phyloP scores from a whole-genome alignment of 129 eudicot genomes.

The Saussurea involucrata region DNA sequence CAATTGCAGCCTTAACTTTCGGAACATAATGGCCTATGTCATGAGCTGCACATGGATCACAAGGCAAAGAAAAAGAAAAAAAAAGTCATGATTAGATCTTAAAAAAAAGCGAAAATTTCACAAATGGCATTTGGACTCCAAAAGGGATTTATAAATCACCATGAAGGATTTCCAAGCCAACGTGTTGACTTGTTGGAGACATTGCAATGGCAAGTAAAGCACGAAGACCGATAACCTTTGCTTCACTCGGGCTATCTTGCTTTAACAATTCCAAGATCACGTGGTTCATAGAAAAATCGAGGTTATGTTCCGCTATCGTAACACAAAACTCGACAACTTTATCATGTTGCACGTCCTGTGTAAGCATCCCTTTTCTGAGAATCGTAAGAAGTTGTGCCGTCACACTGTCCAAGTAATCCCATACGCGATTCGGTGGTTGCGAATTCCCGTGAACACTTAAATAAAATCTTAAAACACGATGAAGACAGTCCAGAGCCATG shows the following conservation, averaged over 20 bases:
- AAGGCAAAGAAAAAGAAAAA: background rate
- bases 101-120: background rate
- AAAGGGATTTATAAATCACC: conserved; percentile 42
- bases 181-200: conserved; percentile 94
- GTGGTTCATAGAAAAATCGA: conserved; percentile 96
- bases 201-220: conserved; percentile 92
- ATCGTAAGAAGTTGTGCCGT: conserved; percentile 88
- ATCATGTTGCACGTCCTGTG: conserved; percentile 98
- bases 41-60: conserved; percentile 64
- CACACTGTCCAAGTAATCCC: conserved; percentile 98
- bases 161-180: conserved; percentile 92
- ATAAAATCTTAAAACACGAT: conserved; percentile 91
- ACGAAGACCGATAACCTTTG: conserved; percentile 97
- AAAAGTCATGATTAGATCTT: background rate
- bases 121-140: background rate
- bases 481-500: conserved; percentile 98
- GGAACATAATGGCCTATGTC: conserved; percentile 97
- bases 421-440: conserved; percentile 91
- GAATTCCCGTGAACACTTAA: conserved; percentile 81
- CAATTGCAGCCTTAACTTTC: conserved; percentile 96
- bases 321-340: conserved; percentile 97
- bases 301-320: conserved; percentile 93
- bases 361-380: conserved; percentile 90
- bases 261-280: conserved; percentile 83
- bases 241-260: conserved; percentile 99